Conservation (phyloP, 441 rosid species). For the Brassica balearica region DNA sequence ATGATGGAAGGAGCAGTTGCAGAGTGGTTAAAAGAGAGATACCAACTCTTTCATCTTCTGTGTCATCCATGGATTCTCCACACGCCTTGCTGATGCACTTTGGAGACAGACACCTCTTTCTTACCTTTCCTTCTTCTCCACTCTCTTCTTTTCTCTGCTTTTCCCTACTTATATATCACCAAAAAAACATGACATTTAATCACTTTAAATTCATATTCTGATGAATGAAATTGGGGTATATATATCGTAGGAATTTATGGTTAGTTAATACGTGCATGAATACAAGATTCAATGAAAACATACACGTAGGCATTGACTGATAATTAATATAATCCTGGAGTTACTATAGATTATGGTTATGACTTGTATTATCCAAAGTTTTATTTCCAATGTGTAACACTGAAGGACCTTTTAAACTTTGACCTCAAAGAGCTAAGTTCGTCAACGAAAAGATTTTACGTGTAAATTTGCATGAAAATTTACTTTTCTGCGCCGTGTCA, state of each 20-base stretch:
- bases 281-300: too few relatives aligned
- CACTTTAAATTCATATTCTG: background rate
- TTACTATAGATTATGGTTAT: too few relatives aligned
- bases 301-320: too few relatives aligned
- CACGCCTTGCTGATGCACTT: conserved; percentile 44
- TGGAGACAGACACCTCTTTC: conserved; percentile 39
- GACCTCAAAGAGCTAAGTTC: too few relatives aligned
- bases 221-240: background rate
- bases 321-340: too few relatives aligned
- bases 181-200: background rate
- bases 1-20: conserved; percentile 29
- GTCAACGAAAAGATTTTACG: too few relatives aligned
- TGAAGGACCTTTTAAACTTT: too few relatives aligned
- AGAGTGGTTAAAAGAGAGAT: conserved; percentile 37
- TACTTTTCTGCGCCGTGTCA: too few relatives aligned
- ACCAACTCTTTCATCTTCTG: conserved; percentile 39
- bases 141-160: conserved; percentile 23
- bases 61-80: conserved; percentile 42
- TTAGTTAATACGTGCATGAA: background rate
- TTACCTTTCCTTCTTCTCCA: conserved; percentile 38
- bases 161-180: background rate
- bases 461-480: too few relatives aligned
- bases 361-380: too few relatives aligned
- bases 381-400: too few relatives aligned
- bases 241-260: background rate